Evolutionary conservation across 1,284 basidiomycete species (phyloP).

Genomic region (Rhizoctonia solani): DNA sequence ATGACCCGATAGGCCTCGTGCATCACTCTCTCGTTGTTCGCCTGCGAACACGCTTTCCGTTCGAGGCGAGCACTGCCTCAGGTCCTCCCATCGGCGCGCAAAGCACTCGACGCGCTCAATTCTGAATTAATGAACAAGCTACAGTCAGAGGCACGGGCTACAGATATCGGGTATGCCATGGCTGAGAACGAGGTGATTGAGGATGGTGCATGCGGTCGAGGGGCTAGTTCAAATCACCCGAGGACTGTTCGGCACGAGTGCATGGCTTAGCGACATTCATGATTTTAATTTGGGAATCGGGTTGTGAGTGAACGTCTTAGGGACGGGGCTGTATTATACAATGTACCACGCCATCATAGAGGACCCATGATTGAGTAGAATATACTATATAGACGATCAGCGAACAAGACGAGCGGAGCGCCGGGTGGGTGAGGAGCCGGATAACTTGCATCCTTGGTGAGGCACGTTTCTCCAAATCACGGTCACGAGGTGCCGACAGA

Average conservation of each 20-base stretch:
- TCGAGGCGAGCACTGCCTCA: constrained; percentile 56
- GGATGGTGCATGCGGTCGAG: constrained; percentile 53
- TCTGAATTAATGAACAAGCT: constrained; percentile 46
- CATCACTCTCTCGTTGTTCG: constrained; percentile 55
- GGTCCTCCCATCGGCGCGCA: constrained; percentile 55
- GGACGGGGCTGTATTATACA: no score
- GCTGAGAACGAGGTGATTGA: constrained; percentile 54
- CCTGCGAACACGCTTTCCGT: constrained; percentile 56
- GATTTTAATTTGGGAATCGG: not conserved
- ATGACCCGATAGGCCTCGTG: constrained; percentile 49
- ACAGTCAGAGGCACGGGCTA: constrained; percentile 42
- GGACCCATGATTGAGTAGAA: no score
- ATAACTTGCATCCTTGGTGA: no score
- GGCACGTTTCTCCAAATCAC: no score
- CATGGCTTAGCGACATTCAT: constrained; percentile 45
- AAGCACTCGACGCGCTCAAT: constrained; percentile 48
- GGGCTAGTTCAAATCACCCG: constrained; percentile 50
- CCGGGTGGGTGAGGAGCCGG: no score
- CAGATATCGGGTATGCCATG: constrained; percentile 46
- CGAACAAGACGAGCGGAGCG: no score
- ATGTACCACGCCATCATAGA: no score
- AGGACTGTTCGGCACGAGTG: constrained; percentile 53
- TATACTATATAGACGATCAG: no score
- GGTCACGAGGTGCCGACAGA: no score
- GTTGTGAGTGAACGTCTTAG: no score